Conservation (phyloP, 1,139 yeast genomes). For the Neolecta irregularis region DNA sequence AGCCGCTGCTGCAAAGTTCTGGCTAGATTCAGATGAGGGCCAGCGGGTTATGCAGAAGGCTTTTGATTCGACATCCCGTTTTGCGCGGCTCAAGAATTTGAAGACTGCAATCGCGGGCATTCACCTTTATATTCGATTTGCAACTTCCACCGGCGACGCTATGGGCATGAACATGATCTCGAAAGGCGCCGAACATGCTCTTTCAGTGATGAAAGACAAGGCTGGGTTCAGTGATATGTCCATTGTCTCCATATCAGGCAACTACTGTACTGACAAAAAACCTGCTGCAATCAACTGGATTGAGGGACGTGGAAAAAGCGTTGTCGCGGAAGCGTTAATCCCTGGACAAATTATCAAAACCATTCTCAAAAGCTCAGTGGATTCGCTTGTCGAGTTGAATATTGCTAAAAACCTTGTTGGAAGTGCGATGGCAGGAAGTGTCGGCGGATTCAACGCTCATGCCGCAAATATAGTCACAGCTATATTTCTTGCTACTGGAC, state of each 20-base stretch:
- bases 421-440: constrained; percentile 95
- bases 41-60: constrained; percentile 68
- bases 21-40: constrained; percentile 95
- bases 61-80: constrained; percentile 90
- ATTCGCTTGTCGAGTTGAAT: constrained; percentile 80
- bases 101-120: constrained; percentile 96
- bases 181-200: constrained; percentile 83
- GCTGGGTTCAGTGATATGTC: constrained; percentile 92
- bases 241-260: constrained; percentile 85
- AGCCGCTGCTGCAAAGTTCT: constrained; percentile 87
- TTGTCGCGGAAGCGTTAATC: constrained; percentile 90
- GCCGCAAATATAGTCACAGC: constrained; percentile 96
- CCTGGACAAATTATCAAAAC: constrained; percentile 66
- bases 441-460: constrained; percentile 97
- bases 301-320: constrained; percentile 96
- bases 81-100: constrained; percentile 81
- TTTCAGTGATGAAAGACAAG: constrained; percentile 70
- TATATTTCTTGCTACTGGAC: constrained; percentile 86
- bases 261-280: constrained; percentile 93
- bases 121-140: constrained; percentile 70
- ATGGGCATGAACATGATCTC: constrained; percentile 99
- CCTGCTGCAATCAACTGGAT: constrained; percentile 98
- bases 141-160: constrained; percentile 98
- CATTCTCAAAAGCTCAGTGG: constrained; percentile 82
- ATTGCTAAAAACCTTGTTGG: constrained; percentile 82